Evolutionary conservation across 2,329 filamentous ascomycete genomes (phyloP).

Genomic region (Colletotrichum coccodes): DNA sequence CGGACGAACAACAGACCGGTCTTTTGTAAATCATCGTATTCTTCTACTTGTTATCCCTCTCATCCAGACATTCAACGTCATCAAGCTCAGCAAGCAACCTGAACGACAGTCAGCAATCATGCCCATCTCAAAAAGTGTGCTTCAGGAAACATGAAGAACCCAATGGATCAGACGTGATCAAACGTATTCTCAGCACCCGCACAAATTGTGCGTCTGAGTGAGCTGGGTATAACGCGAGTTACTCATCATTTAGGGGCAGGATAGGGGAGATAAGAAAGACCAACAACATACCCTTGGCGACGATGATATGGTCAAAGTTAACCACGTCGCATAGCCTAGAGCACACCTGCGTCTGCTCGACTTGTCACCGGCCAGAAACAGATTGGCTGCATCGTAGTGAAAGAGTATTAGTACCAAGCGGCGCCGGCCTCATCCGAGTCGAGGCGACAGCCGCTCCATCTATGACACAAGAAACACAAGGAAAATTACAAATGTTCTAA

Average conservation of each 20-base stretch:
- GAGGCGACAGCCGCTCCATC: slow-evolving; percentile 18
- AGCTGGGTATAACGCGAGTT: slow-evolving; percentile 18
- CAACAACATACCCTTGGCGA: neutral
- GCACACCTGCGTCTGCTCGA: neutral
- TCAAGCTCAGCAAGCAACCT: neutral
- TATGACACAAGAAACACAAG: slow-evolving; percentile 28
- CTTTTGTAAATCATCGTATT: neutral
- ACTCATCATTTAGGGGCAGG: slow-evolving; percentile 5
- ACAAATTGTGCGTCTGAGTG: slow-evolving; percentile 17
- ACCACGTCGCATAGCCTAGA: neutral
- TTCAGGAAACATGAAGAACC: neutral
- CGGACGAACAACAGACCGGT: neutral
- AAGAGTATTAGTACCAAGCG: slow-evolving; percentile 31
- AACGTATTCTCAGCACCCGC: slow-evolving; percentile 19
- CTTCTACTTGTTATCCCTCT: neutral
- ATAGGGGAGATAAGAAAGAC: neutral
- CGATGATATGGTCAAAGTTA: neutral
- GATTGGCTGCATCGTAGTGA: slow-evolving; percentile 2
- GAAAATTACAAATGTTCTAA: slow-evolving; percentile 34
- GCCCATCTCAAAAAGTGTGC: too few species aligned
- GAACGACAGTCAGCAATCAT: neutral
- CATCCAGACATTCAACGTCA: neutral
- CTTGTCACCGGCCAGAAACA: neutral
- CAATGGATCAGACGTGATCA: slow-evolving; percentile 15
- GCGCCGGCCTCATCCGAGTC: neutral